phyloP scores from a whole-genome alignment of 2,329 filamentous ascomycete genomes.

The Apiospora saccharicola region DNA sequence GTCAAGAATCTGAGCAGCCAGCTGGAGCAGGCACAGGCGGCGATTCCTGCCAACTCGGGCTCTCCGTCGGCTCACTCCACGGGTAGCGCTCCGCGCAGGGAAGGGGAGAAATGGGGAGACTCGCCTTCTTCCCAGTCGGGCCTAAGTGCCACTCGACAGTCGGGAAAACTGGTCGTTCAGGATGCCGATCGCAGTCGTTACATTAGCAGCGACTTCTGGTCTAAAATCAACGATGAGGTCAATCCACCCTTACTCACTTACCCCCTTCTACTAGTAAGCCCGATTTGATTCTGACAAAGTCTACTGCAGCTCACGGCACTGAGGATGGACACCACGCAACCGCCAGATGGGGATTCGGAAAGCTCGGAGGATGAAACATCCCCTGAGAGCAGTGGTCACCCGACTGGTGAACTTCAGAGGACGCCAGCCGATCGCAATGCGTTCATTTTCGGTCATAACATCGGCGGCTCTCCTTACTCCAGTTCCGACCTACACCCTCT shows the following conservation, averaged over 20 bases:
- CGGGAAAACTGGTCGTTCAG: slow-evolving; percentile 56
- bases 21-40: slow-evolving; percentile 51
- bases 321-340: slow-evolving; percentile 47
- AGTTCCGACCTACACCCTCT: slow-evolving; percentile 55
- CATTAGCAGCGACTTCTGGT: slow-evolving; percentile 62
- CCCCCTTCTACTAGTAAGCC: not conserved
- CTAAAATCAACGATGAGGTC: slow-evolving; percentile 63
- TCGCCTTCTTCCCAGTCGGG: slow-evolving; percentile 21
- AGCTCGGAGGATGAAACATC: slow-evolving; percentile 47
- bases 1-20: slow-evolving; percentile 58
- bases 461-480: slow-evolving; percentile 40
- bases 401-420: slow-evolving; percentile 50
- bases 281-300: not conserved
- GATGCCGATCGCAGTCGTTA: slow-evolving; percentile 54
- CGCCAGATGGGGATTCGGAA: slow-evolving; percentile 45
- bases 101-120: slow-evolving; percentile 36
- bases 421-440: slow-evolving; percentile 55
- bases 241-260: slow-evolving; percentile 21
- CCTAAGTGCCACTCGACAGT: slow-evolving; percentile 40
- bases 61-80: slow-evolving; percentile 26
- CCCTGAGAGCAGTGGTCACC: slow-evolving; percentile 27
- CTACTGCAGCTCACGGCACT: slow-evolving; percentile 51
- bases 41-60: slow-evolving; percentile 28
- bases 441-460: slow-evolving; percentile 59
- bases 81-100: slow-evolving; percentile 39